Evolutionary conservation across 192 early-diverging fungal species (phyloP), one percentile per base, ranked within the genome.

Genomic region (Linnemannia zychae): DNA sequence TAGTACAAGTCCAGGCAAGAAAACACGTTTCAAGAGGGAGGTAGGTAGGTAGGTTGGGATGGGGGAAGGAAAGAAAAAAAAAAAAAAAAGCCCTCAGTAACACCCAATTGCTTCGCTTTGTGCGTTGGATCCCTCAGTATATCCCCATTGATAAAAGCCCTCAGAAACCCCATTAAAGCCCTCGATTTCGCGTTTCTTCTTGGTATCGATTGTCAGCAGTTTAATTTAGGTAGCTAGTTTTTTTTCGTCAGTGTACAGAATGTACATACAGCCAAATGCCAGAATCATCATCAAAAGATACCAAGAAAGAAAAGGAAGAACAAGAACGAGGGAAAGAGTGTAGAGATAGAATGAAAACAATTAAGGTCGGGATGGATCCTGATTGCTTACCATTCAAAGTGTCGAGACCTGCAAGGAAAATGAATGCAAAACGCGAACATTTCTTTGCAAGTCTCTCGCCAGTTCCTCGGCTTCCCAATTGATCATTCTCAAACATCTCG

Each of bases 251-350:
- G 77, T 44, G 38, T 48, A 34, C 77, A 78, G 77, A 78, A 78
- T 63, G 77, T 28, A 47, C 53, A 75, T 78, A 78, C 77, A 78
- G 77, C 77, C 77, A 78, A 78, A 80, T 80, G 71, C 71, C 71
- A 67, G 78, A 65, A 72, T 79, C 78, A 67, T 73, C 78, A 67
- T 66, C 15, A 48, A 33, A 49, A 28, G 28, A 44, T n/a, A 15
- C 28, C 28, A 66, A 22, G 6, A 0, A 36, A 37, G 13, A 24
- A 40, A 18, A 24, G 28, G 4, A 28, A 18, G 22, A 63, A 18
- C 18, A 11, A 28, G 57, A n/a, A n/a, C n/a, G n/a, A 28, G 52
- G 2, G 37, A 65, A 17, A 16, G 11, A 63, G 6, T 12, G 34
- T 46, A 13, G 31, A 22, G 36, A 24, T 37, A 33, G 13, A 74